Percentiles rank a stretch among this genome's conserved stretches.
phyloP scores from a whole-genome alignment of 2,329 filamentous ascomycete species.

The Pezicula carpinea region DNA sequence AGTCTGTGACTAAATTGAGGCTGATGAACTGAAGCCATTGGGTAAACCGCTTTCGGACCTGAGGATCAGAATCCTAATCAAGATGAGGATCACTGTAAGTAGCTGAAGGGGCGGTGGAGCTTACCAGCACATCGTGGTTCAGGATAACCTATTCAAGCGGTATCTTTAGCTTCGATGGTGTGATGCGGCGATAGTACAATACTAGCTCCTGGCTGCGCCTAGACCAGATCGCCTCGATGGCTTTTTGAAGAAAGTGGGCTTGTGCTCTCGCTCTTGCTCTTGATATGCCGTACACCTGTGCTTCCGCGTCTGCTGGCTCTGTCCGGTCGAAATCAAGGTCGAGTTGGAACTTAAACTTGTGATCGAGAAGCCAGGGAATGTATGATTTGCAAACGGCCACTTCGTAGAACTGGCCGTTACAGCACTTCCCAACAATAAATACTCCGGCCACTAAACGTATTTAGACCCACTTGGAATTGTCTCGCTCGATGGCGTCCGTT shows the following conservation, averaged over 20 bases:
- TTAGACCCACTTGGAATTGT: conserved; percentile 5
- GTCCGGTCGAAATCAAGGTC: background rate
- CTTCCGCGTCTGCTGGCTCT: conserved; percentile 2
- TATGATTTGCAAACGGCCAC: conserved; percentile 6
- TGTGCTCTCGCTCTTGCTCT: conserved; percentile 1
- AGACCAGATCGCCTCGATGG: conserved; percentile 6
- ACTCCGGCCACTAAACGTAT: conserved; percentile 4
- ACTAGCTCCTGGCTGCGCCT: conserved; percentile 2
- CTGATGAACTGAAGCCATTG: conserved; percentile 8
- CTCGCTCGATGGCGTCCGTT: conserved; percentile 4
- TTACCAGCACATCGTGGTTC: conserved; percentile 9
- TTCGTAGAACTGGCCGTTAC: conserved; percentile 2
- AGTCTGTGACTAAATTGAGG: conserved; percentile 9
- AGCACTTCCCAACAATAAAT: conserved; percentile 6
- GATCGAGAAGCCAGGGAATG: conserved; percentile 6
- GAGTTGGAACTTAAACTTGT: conserved; percentile 7
- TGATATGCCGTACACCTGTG: conserved; percentile 1
- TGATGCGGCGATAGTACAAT: background rate
- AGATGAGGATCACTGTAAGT: conserved; percentile 4
- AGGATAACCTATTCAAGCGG: conserved; percentile 7
- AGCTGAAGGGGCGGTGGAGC: conserved; percentile 1
- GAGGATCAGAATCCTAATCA: conserved; percentile 5
- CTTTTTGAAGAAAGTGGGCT: conserved; percentile 6
- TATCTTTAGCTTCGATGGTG: background rate
- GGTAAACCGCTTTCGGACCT: conserved; percentile 3